Percentiles rank a stretch among this genome's conserved stretches.
phyloP scores from a whole-genome alignment of 768 basidiomycete genomes.

The Psilocybe azurescens region DNA sequence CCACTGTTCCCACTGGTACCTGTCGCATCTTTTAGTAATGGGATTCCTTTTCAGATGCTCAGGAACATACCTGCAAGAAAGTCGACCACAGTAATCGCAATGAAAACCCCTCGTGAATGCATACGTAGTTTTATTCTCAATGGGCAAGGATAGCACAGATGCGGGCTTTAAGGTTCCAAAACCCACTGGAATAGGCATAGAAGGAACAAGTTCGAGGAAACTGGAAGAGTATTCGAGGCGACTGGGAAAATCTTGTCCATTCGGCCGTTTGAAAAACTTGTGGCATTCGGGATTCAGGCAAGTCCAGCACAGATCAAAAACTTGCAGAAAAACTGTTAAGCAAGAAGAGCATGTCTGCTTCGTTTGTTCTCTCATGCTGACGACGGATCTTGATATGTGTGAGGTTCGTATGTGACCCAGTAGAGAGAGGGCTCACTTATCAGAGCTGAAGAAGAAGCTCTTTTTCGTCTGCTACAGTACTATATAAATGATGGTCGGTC shows the following conservation, averaged over 20 bases:
- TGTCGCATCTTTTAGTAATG: slow-evolving; percentile 29
- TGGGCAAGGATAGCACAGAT: slow-evolving; percentile 30
- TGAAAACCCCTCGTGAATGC: slow-evolving; percentile 71
- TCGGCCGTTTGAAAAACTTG: slow-evolving; percentile 53
- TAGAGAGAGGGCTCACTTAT: neutral
- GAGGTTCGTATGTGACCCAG: neutral
- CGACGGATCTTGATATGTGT: neutral
- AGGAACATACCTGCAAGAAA: slow-evolving; percentile 68
- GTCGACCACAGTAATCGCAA: slow-evolving; percentile 69
- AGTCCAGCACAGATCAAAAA: slow-evolving; percentile 64
- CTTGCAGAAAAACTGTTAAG: slow-evolving; percentile 34
- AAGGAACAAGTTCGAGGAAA: slow-evolving; percentile 48
- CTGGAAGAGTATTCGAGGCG: slow-evolving; percentile 50
- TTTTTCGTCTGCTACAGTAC: too few species aligned
- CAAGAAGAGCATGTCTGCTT: neutral
- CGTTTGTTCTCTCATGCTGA: neutral
- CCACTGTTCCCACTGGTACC: slow-evolving; percentile 78
- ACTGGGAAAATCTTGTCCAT: slow-evolving; percentile 29
- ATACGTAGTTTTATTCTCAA: slow-evolving; percentile 55
- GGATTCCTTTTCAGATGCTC: slow-evolving; percentile 2
- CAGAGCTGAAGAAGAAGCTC: too few species aligned
- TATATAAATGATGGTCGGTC: too few species aligned
- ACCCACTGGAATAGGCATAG: slow-evolving; percentile 33
- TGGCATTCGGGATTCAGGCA: slow-evolving; percentile 67
- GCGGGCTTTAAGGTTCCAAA: slow-evolving; percentile 46